Evolutionary conservation across 176 grass and related monocot species (phyloP), one percentile per base, ranked within the genome.

Genomic region (Aegilops speltoides): DNA sequence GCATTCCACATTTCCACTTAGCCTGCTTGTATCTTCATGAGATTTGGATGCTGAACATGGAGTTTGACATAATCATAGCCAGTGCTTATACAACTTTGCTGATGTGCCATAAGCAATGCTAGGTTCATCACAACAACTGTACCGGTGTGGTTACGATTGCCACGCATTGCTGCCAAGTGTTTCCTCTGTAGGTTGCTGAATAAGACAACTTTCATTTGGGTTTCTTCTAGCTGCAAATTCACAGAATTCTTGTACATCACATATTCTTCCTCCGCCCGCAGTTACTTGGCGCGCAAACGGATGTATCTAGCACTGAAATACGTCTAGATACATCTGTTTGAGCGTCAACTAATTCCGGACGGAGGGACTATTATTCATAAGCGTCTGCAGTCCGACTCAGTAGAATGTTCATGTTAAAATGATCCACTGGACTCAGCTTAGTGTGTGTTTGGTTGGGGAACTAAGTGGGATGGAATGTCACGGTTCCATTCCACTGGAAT

Each of bases 171-270:
- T 45, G 36, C 56, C 28, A 28, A 3, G 24, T 64, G 36, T 52
- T 19, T 71, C 16, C 54, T 31, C 52, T 72, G 22, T 28, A 79
- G 16, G 26, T 65, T 37, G 38, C 54, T 52, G 52, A 79, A 84
- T n/a, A 78, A 33, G 32, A 68, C 19, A 28, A 25, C 54, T 6
- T 48, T 59, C 9, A 59, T 64, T 86, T 60, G 17, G 6, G 43
- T 57, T 86, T 78, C 60, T 80, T 46, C 25, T 76, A 52, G 45
- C 70, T 80, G 10, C 7, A 46, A 32, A 84, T 87, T 46, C 60
- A 46, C 52, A 31, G 69, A 20, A 29, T 15, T 56, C 28, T 37
- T 63, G 77, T 63, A 4, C 38, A 64, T 79, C 45, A 71, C 26
- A 68, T 37, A 67, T 60, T 40, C 20, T 50, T 16, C 46, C 46